Evolutionary conservation across 306 rosid species (phyloP).

Genomic region (Spatholobus suberectus): DNA sequence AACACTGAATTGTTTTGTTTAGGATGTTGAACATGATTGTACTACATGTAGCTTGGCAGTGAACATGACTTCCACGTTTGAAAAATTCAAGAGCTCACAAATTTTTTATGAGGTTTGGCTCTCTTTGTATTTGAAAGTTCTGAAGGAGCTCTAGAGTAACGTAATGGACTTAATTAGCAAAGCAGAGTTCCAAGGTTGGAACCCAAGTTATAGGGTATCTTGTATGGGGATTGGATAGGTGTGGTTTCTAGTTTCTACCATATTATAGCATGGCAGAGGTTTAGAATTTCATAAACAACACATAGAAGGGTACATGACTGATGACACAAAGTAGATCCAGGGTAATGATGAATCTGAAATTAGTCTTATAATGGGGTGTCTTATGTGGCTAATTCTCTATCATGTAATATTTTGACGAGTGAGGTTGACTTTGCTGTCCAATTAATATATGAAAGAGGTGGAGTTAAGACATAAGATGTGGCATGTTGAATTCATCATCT

Average conservation of each 20-base stretch:
- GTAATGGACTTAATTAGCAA: neutral
- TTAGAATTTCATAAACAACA: neutral
- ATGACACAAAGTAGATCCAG: neutral
- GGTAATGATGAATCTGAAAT: too few species aligned
- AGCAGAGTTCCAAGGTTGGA: neutral
- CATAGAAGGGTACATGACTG: neutral
- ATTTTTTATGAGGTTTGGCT: slow-evolving; percentile 13
- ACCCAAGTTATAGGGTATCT: neutral
- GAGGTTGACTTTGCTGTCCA: too few species aligned
- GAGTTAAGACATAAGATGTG: neutral
- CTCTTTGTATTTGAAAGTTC: neutral
- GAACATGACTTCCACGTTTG: neutral
- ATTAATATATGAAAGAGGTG: too few species aligned
- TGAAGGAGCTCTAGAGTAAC: slow-evolving; percentile 4
- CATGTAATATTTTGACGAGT: too few species aligned
- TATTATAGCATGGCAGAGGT: neutral
- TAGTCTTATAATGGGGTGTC: too few species aligned
- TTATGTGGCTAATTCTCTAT: too few species aligned
- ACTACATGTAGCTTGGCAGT: slow-evolving; percentile 1
- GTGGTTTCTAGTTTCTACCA: slow-evolving; percentile 29
- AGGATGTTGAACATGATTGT: neutral
- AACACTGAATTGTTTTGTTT: too few species aligned
- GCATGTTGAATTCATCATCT: neutral
- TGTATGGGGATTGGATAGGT: neutral
- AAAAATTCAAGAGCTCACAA: neutral